Conservation (phyloP, 257 asterid species). For the Forsythia suspensa region DNA sequence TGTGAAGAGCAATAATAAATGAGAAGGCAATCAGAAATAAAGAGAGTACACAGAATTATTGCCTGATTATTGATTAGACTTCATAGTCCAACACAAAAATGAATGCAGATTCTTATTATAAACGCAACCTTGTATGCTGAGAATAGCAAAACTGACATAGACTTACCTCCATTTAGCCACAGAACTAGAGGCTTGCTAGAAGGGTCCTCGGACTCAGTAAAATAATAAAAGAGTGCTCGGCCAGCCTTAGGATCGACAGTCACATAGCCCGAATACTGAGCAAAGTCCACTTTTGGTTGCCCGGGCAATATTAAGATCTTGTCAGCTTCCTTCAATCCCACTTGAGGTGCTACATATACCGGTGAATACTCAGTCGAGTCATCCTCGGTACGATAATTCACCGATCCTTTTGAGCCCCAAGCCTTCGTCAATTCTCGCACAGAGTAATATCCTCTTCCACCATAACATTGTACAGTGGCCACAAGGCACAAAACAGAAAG, state of each 20-base stretch:
- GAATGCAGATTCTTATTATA: not conserved
- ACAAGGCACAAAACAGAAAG: constrained; percentile 16
- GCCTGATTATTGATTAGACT: too few relatives aligned
- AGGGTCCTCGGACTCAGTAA: constrained; percentile 33
- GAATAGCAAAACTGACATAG: not conserved
- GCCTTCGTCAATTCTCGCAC: constrained; percentile 7
- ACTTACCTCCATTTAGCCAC: constrained; percentile 44
- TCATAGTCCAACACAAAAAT: not conserved
- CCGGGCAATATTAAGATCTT: constrained; percentile 37
- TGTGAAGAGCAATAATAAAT: too few relatives aligned
- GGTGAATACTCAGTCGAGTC: constrained; percentile 10
- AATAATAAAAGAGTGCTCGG: constrained; percentile 38
- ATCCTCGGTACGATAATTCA: not conserved
- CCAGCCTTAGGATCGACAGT: constrained; percentile 32
- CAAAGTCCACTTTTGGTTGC: constrained; percentile 35
- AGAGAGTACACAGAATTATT: too few relatives aligned
- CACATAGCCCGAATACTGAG: constrained; percentile 42
- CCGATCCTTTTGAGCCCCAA: not conserved
- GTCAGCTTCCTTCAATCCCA: constrained; percentile 31
- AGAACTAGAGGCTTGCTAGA: constrained; percentile 36
- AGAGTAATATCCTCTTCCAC: constrained; percentile 11
- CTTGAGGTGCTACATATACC: constrained; percentile 28
- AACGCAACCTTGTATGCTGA: not conserved
- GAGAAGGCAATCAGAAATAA: too few relatives aligned
- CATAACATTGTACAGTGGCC: constrained; percentile 24